Conservation (phyloP, 1,284 basidiomycete genomes). For the Volvariella volvacea region DNA sequence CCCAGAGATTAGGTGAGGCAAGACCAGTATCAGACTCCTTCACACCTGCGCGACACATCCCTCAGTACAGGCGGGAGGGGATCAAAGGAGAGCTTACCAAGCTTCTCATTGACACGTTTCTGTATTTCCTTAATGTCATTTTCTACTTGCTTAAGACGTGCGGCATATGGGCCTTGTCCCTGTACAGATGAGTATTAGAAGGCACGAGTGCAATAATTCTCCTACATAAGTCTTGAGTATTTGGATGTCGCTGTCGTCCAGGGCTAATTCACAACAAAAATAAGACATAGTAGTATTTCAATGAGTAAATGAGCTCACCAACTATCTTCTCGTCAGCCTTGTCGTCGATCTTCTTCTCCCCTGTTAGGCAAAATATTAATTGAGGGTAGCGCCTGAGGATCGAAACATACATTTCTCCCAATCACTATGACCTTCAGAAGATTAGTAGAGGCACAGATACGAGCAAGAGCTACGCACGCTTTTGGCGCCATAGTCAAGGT, state of each 20-base stretch:
- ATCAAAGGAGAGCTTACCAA: slow-evolving; percentile 45
- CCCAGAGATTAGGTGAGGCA: slow-evolving; percentile 96
- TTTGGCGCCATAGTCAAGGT: slow-evolving; percentile 71
- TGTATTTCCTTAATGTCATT: slow-evolving; percentile 94
- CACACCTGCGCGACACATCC: slow-evolving; percentile 64
- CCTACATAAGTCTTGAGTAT: slow-evolving; percentile 96
- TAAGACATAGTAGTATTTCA: slow-evolving; percentile 3
- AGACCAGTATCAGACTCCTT: slow-evolving; percentile 99
- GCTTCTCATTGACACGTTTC: slow-evolving; percentile 95
- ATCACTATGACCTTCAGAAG: too few species aligned
- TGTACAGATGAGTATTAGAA: slow-evolving; percentile 28
- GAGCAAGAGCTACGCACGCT: slow-evolving; percentile 52
- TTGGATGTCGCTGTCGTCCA: slow-evolving; percentile 98
- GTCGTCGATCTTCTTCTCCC: slow-evolving; percentile 75
- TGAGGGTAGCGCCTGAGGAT: slow-evolving; percentile 1
- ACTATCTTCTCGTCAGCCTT: slow-evolving; percentile 92
- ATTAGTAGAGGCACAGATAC: too few species aligned
- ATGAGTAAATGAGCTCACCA: slow-evolving; percentile 41
- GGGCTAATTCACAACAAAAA: slow-evolving; percentile 41
- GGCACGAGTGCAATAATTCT: slow-evolving; percentile 6
- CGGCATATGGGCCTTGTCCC: slow-evolving; percentile 98
- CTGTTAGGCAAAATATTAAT: slow-evolving; percentile 33
- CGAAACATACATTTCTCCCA: slow-evolving; percentile 88
- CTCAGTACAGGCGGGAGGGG: slow-evolving; percentile 9
- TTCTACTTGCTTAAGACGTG: slow-evolving; percentile 85